A percentile compares a stretch with the other conserved stretches of the same genome.
Evolutionary conservation across 2,329 filamentous ascomycete species (phyloP).

Genomic region (Colletotrichum tamarilloi): DNA sequence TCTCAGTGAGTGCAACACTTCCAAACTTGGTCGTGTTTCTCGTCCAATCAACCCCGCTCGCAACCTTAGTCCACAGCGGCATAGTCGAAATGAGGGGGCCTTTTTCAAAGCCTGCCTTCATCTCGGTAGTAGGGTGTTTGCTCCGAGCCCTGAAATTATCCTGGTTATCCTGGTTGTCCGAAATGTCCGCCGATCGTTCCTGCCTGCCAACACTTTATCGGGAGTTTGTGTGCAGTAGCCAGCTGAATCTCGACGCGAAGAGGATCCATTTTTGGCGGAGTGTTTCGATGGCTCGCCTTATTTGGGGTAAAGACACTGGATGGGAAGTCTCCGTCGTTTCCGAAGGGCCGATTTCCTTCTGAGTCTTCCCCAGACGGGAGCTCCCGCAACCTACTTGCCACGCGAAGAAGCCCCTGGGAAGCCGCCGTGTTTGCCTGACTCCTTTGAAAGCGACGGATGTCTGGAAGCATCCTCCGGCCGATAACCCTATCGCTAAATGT

Average conservation of each 20-base stretch:
- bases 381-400: constrained; percentile 18
- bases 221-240: not conserved
- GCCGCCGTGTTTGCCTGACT: not conserved
- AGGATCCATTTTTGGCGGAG: not conserved
- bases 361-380: constrained; percentile 20
- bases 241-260: not conserved
- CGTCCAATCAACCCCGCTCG: constrained; percentile 12
- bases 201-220: not conserved
- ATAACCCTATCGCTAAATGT: not conserved
- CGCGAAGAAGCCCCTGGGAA: not conserved
- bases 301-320: not conserved
- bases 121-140: constrained; percentile 1
- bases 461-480: not conserved
- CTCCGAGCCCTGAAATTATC: constrained; percentile 2
- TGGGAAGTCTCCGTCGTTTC: constrained; percentile 23
- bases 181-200: constrained; percentile 28
- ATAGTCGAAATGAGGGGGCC: constrained; percentile 13
- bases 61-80: not conserved
- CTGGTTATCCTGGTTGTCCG: constrained; percentile 18
- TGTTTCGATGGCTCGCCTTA: not conserved
- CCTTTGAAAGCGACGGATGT: not conserved
- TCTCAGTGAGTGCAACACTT: not conserved
- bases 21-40: not conserved
- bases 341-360: constrained; percentile 27
- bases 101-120: not conserved